These are phyloP conservation scores for Acacia confusa DNA, from an alignment of 306 rosid species.

Conservation along the genomic window DNA sequence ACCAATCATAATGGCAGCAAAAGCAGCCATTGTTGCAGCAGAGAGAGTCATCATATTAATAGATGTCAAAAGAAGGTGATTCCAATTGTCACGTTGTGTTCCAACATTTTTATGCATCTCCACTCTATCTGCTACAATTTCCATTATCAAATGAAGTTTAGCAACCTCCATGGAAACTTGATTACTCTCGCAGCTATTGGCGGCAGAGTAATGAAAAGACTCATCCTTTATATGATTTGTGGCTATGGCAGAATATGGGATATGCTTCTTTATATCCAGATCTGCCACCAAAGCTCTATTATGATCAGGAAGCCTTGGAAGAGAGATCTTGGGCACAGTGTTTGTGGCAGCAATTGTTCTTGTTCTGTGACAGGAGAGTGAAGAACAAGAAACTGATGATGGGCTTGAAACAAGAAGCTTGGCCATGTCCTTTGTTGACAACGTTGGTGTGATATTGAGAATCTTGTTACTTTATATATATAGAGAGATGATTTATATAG, in stretches of 20 bases:
- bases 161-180: conserved; percentile 22
- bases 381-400: conserved; percentile 23
- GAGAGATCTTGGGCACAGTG: conserved; percentile 24
- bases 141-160: conserved; percentile 61
- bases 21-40: conserved; percentile 68
- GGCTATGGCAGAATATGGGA: conserved; percentile 7
- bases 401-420: conserved; percentile 31
- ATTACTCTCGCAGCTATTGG: neutral
- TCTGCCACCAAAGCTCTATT: conserved; percentile 38
- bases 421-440: conserved; percentile 39
- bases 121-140: conserved; percentile 60
- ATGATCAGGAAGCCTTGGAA: conserved; percentile 35
- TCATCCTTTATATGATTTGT: conserved; percentile 23
- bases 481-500: neutral
- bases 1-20: conserved; percentile 41
- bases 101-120: conserved; percentile 80
- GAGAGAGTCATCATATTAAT: conserved; percentile 64
- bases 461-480: neutral
- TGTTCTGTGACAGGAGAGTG: neutral
- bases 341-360: conserved; percentile 35
- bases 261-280: conserved; percentile 33
- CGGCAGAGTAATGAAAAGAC: neutral
- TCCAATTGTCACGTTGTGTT: conserved; percentile 85
- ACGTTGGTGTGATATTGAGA: neutral
- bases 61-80: conserved; percentile 55